phyloP scores from a whole-genome alignment of 1,284 basidiomycete species.

The Ustilago esculenta region DNA sequence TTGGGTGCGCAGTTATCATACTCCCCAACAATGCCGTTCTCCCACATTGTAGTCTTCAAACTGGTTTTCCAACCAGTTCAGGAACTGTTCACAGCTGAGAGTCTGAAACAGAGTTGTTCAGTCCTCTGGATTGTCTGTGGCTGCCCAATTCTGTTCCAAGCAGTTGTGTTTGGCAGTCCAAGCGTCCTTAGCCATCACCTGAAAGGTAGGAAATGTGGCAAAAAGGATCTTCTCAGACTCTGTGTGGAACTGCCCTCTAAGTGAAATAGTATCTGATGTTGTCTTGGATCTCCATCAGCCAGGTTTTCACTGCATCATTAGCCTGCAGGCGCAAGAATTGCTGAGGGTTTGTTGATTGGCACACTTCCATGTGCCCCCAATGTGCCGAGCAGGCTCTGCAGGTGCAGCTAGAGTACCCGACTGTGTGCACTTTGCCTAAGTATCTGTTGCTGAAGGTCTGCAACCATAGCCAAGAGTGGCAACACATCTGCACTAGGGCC shows the following conservation, averaged over 20 bases:
- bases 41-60: slow-evolving; percentile 1
- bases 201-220: no score
- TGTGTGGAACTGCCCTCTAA: background rate
- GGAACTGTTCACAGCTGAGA: background rate
- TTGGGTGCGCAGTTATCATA: background rate
- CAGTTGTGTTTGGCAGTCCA: no score
- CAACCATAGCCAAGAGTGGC: no score
- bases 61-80: background rate
- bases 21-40: background rate
- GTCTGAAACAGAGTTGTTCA: background rate
- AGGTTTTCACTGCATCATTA: background rate
- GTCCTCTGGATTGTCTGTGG: no score
- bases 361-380: background rate
- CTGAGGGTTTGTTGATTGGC: background rate
- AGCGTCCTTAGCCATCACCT: no score
- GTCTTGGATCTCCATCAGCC: background rate
- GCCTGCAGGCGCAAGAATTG: background rate
- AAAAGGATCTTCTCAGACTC: slow-evolving; percentile 1
- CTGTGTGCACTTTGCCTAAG: background rate
- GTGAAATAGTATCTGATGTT: background rate
- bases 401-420: background rate
- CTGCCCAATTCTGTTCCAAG: no score
- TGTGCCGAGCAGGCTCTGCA: background rate
- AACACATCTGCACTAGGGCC: no score
- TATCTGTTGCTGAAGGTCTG: background rate